phyloP scores from a whole-genome alignment of 1,139 yeast species.

The Magnusiomyces suaveolens region DNA sequence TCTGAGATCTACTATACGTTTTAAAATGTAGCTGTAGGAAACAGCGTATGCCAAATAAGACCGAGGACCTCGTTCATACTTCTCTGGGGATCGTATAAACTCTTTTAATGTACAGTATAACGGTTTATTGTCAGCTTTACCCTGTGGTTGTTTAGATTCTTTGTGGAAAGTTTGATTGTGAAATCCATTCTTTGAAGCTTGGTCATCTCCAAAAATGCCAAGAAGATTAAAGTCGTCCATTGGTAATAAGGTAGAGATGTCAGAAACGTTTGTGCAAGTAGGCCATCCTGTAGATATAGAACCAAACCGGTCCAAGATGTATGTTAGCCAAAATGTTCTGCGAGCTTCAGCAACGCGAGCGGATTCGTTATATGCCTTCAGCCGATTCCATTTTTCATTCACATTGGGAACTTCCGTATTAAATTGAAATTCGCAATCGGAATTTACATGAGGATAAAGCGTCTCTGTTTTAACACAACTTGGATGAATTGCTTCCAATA shows the following conservation, averaged over 20 bases:
- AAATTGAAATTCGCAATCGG: too few relatives aligned
- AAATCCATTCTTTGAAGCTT: too few relatives aligned
- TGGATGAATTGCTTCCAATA: too few relatives aligned
- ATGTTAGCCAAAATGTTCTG: conserved; percentile 27
- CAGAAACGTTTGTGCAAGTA: conserved; percentile 17
- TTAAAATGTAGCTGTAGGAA: conserved; percentile 9
- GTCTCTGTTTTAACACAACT: too few relatives aligned
- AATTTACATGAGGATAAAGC: too few relatives aligned
- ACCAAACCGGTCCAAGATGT: conserved; percentile 23
- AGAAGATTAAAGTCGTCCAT: conserved; percentile 13
- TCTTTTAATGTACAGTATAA: conserved; percentile 9
- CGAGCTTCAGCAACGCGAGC: conserved; percentile 22
- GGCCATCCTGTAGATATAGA: conserved; percentile 28
- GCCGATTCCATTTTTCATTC: too few relatives aligned
- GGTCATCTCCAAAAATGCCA: too few relatives aligned
- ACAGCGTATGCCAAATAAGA: conserved; percentile 9
- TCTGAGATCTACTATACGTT: conserved; percentile 9
- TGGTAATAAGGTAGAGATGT: conserved; percentile 19
- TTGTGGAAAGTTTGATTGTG: too few relatives aligned
- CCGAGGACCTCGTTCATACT: conserved; percentile 3
- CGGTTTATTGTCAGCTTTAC: conserved; percentile 3
- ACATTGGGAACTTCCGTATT: too few relatives aligned
- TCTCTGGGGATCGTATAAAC: conserved; percentile 15
- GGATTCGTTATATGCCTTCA: neutral
- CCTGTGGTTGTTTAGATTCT: neutral